Base-by-base conservation (phyloP, 2,329 filamentous ascomycete genomes). In the Ceratocystis eucalypticola region DNA sequence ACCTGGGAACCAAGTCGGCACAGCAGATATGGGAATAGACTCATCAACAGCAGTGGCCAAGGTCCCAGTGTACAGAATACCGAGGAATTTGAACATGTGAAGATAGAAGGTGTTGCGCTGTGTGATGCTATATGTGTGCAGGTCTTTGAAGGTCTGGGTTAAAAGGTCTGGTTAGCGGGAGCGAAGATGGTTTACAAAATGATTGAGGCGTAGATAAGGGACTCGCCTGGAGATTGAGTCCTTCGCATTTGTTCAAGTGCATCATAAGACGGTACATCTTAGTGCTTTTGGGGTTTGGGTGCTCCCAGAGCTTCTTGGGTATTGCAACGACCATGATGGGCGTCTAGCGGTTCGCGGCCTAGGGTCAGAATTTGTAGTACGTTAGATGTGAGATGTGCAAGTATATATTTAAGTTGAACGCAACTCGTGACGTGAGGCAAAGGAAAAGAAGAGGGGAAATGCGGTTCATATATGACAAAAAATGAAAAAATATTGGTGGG, bases 1-100 rank as follows among this genome's bases (percentile, higher is more conserved):
- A 37, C 90, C 90, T 1, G 84, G 77, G 74, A 94, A 95, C 90
- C 90, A 95, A 50, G 79, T 76, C 0, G 90, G 90, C 4, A 93
- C 80, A 17, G 79, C 78, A 68, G 90, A 86, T 74, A 95, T 89
- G 1, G 85, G 83, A 1, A 82, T 79, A 0, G 77, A 78, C 71
- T 89, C 86, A 72, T 95, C 88, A 2, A 94, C 85, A 1, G 88
- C 84, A 8, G 72, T 74, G 0, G 74, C 75, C 71, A 83, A 84
- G 3, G 74, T 75, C 37, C 88, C 88, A 45, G 81, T 79, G 71
- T 90, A 79, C 69, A 91, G 84, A 66, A 87, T 76, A 61, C 80
- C 78, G 68, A 82, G 76, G 64, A 79, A 79, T 28, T 83, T 76
- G 76, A 88, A 89, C 62, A 86, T 74, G 68, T 84, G 80, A 5